Evolutionary conservation across 73 alveolate species (phyloP), one percentile per base, ranked within the genome.

Genomic region (Blepharisma stoltei): DNA sequence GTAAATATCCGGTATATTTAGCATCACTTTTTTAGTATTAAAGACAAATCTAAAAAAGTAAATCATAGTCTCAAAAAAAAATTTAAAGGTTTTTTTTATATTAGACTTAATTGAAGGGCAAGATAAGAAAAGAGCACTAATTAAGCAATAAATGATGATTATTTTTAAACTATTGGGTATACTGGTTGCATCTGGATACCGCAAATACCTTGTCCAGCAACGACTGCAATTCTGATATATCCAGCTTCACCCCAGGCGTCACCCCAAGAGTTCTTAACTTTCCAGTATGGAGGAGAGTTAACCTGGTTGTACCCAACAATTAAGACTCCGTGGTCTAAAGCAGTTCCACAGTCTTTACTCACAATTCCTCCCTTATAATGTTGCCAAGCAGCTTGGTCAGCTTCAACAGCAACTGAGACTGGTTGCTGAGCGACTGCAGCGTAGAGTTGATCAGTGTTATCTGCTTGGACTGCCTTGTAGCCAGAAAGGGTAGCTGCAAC

Each of bases 191-290:
- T 75, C 20, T 77, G 54, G 81, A 80, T 67, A 66, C 87, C 87
- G 77, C 87, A 80, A 77, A 80, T 67, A 69, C 87, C 87, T 9
- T 55, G 78, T 6, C 81, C 81, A 38, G 18, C 77, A 44, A 45
- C 41, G 6, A 25, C 66, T 21, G 7, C 38, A 23, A 77, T 77
- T 77, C 83, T 77, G 43, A 77, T 66, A 55, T 77, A 54, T 54
- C 83, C 83, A 11, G 69, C 53, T 38, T 77, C 83, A 27, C 83
- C 83, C 83, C 83, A 77, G 9, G 0, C 21, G 65, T 0, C 23
- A 1, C 83, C 77, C 83, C 83, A 77, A 6, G 83, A 77, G 83
- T 77, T 77, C 70, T 53, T 77, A 54, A 77, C 77, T 23, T 14
- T 77, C 75, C 68, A 77, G 23, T 68, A 68, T 20, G 21, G 67